Base-by-base conservation (phyloP, 73 alveolate species). In the Paramecium primaurelia region DNA sequence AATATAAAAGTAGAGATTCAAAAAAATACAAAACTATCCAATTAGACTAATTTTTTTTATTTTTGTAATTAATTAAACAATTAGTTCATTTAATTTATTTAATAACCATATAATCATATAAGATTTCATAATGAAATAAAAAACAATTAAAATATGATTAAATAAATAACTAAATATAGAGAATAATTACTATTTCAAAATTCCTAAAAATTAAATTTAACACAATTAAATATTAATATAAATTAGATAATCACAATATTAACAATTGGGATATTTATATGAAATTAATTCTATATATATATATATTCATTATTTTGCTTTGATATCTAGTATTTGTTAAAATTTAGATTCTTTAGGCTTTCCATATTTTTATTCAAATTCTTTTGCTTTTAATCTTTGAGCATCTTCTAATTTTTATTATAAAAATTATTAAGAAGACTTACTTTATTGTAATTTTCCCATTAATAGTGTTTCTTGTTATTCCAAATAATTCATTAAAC, bases 291-390 rank as follows among this genome's bases (percentile, higher is more conserved):
- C 12, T 7, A 6, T 40, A 40, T 8, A 40, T 40, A 40, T 2
- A 54, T 12, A 75, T 73, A n/a, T 11, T 73, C 87, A 73, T 25
- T n/a, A 75, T 38, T 75, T 75, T 12, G 88, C 88, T 37, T 75
- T 75, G 3, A 75, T 38, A 75, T 75, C 88, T 20, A 75, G 36
- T 36, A 75, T 38, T 34, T 75, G 6, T 42, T 75, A 38, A 42
- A 75, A 75, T 8, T 75, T 75, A 3, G 64, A 36, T 75, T 75
- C 88, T 20, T 75, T 75, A 2, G 88, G 88, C 11, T 75, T 75
- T 7, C 88, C 88, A 75, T 75, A 75, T 75, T 75, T 75, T 75
- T 36, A 75, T 75, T 75, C 88, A 75, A 38, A 75, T 20, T 75
- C 88, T 75, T 75, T 75, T 0, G 60, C 14, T 6, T 42, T 75